Evolutionary conservation across 805 yeast genomes (phyloP).

Genomic region (Yarrowia sp.): DNA sequence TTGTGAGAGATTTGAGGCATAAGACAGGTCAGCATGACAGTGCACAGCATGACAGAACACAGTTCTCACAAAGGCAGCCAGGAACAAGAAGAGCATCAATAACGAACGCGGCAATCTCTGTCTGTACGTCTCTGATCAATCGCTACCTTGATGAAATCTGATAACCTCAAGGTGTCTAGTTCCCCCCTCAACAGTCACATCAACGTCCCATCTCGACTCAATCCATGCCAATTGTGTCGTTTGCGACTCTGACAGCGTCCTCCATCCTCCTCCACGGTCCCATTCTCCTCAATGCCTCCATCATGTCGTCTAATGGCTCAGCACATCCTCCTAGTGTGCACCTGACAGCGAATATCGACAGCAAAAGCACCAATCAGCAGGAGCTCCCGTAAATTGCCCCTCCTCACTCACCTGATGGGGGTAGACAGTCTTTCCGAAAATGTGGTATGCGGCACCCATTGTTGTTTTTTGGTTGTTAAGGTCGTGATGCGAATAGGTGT

Average conservation of each 20-base stretch:
- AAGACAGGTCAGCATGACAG: too few relatives aligned
- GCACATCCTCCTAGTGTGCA: neutral
- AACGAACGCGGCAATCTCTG: too few relatives aligned
- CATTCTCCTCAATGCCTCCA: neutral
- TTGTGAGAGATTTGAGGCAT: too few relatives aligned
- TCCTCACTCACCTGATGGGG: slow-evolving; percentile 61
- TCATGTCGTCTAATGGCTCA: neutral
- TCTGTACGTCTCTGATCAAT: too few relatives aligned
- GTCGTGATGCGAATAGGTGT: slow-evolving; percentile 25
- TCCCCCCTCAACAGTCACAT: neutral
- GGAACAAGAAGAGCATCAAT: too few relatives aligned
- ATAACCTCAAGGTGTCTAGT: neutral
- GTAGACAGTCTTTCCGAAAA: slow-evolving; percentile 79
- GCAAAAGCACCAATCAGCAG: neutral
- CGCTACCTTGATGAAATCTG: neutral
- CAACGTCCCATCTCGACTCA: neutral
- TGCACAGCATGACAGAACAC: too few relatives aligned
- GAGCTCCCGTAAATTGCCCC: neutral
- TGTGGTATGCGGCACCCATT: slow-evolving; percentile 84
- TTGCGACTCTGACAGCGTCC: too few relatives aligned
- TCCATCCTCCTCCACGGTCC: neutral
- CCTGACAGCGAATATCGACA: neutral
- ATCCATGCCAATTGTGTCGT: neutral
- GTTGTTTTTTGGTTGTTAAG: slow-evolving; percentile 22
- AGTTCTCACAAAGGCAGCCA: too few relatives aligned